These are phyloP conservation scores for Hypericum androsaemum DNA, from an alignment of 345 rosid genomes.

Conservation along the genomic window DNA sequence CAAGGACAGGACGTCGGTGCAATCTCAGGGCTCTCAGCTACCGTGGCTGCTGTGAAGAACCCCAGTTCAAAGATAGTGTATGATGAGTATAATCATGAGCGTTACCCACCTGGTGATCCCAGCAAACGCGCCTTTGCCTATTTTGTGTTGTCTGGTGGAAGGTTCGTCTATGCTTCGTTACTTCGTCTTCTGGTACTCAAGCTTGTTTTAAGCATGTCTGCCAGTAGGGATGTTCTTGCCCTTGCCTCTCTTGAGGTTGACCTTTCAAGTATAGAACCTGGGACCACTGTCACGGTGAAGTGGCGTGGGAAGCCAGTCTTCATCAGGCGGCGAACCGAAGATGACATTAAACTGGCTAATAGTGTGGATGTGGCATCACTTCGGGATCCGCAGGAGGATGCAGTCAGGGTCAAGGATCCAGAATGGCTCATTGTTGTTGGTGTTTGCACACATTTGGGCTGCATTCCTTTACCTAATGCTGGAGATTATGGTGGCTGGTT, in stretches of 20 bases:
- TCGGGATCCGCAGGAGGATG: conserved; percentile 78
- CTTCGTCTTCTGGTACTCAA: conserved; percentile 76
- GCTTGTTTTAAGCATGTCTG: conserved; percentile 87
- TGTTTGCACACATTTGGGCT: conserved; percentile 95
- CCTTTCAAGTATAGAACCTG: conserved; percentile 77
- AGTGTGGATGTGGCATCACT: conserved; percentile 70
- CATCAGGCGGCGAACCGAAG: conserved; percentile 86
- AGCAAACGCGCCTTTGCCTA: conserved; percentile 97
- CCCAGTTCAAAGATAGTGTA: conserved; percentile 77
- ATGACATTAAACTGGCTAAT: conserved; percentile 76
- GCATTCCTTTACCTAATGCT: conserved; percentile 95
- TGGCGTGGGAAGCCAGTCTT: conserved; percentile 99
- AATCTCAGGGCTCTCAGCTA: conserved; percentile 40
- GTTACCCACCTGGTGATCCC: conserved; percentile 88
- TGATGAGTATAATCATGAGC: conserved; percentile 75
- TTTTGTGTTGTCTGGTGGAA: conserved; percentile 80
- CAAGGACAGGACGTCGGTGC: conserved; percentile 31
- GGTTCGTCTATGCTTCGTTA: conserved; percentile 78
- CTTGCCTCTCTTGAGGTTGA: conserved; percentile 91
- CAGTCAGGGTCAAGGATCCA: conserved; percentile 72
- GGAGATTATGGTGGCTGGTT: conserved; percentile 98
- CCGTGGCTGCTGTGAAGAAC: conserved; percentile 65
- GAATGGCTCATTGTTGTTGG: conserved; percentile 88
- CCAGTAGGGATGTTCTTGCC: conserved; percentile 93
- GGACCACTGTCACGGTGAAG: conserved; percentile 82